Evolutionary conservation across 148 eudicot species (phyloP), one percentile per base, ranked within the genome.

Genomic region (Fallopia convolvulus): DNA sequence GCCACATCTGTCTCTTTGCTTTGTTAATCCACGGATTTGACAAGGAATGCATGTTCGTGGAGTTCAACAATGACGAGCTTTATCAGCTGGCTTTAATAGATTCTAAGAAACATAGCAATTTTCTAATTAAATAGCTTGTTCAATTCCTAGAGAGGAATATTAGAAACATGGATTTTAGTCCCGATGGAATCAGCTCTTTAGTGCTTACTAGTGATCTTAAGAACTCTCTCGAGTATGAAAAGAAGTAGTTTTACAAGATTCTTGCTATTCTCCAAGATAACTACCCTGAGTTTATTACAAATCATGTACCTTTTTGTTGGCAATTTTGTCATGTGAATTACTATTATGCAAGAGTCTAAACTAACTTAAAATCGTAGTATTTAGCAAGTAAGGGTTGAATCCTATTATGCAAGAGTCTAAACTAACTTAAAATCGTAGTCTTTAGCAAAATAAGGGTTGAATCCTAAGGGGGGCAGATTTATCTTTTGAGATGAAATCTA

Each of bases 271-370:
- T 88, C 58, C 83, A 80, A 76, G 89, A 88, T 73, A 75, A 88
- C 79, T 88, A 88, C 70, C 91, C 89, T 14, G 88, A 82, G 32
- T 82, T 85, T 78, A 87, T 89, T 6, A 81, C 84, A 75, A 89
- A 85, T 76, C 89, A 89, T 85, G 92, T 84, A 42, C 17, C 15
- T 15, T 33, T 60, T 53, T 18, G 0, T 9, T 21, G 36, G 32
- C 52, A 26, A 26, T 12, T 5, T 75, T 5, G 61, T 2, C 70
- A 52, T 26, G 30, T 26, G 30, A 26, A 26, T 26, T 26, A 26
- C 30, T 26, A 26, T 26, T 26, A 26, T 26, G 30, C 1, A 26
- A 26, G 30, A 26, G 30, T 26, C 30, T 1, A 26, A 26, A 26
- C 30, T 26, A 26, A 26, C 1, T 26, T 26, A 26, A 26, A 26